Conservation (phyloP, 257 asterid species). For the Mentha longifolia region DNA sequence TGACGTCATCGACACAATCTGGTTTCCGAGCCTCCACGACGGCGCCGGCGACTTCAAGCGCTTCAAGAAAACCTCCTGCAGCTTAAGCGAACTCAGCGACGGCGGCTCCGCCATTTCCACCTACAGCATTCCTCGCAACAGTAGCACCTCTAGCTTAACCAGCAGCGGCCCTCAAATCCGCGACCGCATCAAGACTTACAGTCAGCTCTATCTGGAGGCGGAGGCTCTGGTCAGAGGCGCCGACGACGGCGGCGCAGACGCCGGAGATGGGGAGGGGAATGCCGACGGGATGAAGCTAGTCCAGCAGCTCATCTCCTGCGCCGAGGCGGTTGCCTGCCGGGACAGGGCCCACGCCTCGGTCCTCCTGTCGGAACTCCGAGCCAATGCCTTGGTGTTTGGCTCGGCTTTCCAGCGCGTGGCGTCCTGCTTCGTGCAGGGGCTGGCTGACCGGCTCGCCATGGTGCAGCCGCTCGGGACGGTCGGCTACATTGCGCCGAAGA, state of each 20-base stretch:
- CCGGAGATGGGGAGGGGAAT: slow-evolving; percentile 28
- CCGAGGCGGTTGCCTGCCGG: slow-evolving; percentile 84
- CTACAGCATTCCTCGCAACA: slow-evolving; percentile 42
- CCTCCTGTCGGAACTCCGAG: slow-evolving; percentile 63
- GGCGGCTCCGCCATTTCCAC: slow-evolving; percentile 26
- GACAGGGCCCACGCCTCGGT: slow-evolving; percentile 67
- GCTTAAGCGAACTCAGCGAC: slow-evolving; percentile 39
- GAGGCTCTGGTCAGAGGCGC: slow-evolving; percentile 64
- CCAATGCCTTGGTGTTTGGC: slow-evolving; percentile 73
- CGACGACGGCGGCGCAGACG: slow-evolving; percentile 19
- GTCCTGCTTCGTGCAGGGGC: slow-evolving; percentile 75
- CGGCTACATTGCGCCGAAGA: slow-evolving; percentile 47
- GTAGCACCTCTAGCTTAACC: slow-evolving; percentile 47
- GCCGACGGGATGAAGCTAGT: slow-evolving; percentile 65
- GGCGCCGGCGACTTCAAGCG: slow-evolving; percentile 50
- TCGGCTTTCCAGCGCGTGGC: slow-evolving; percentile 91
- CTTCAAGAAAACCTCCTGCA: slow-evolving; percentile 48
- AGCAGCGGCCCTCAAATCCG: slow-evolving; percentile 62
- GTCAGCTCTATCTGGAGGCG: slow-evolving; percentile 60
- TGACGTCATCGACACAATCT: slow-evolving; percentile 35
- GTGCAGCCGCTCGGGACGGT: slow-evolving; percentile 78
- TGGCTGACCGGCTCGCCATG: slow-evolving; percentile 62
- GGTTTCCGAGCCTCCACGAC: slow-evolving; percentile 45
- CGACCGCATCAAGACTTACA: slow-evolving; percentile 65
- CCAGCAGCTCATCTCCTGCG: slow-evolving; percentile 75